Evolutionary conservation across 495 filamentous ascomycete genomes (phyloP).

Genomic region (Melanomma pulvis-pyrius): DNA sequence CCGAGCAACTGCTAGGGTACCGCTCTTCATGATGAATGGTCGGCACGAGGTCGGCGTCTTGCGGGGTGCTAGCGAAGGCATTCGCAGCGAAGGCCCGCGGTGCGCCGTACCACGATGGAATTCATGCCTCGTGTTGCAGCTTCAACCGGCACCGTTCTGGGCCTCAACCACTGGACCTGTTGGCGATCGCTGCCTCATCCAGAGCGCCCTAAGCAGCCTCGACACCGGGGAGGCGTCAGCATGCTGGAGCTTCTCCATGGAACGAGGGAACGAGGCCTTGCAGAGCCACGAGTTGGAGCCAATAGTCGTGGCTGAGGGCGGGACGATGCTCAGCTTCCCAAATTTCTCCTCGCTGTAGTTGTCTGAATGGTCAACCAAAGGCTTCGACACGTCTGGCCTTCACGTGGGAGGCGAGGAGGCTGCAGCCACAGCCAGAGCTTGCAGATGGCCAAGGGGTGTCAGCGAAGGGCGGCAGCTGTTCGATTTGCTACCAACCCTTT

Average conservation of each 20-base stretch:
- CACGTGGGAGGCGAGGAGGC: constrained; percentile 11
- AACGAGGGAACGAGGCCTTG: neutral
- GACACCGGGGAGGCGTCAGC: neutral
- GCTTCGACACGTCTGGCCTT: neutral
- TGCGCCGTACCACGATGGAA: neutral
- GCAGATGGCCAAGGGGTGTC: neutral
- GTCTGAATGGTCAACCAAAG: too few relatives aligned
- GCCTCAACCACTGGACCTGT: neutral
- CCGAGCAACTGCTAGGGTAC: too few relatives aligned
- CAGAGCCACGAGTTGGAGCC: neutral
- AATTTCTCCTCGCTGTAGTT: too few relatives aligned
- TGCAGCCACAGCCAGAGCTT: constrained; percentile 3
- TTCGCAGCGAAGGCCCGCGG: neutral
- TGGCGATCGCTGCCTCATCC: neutral
- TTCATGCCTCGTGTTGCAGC: neutral
- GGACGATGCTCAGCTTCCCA: neutral
- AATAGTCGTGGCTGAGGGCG: too few relatives aligned
- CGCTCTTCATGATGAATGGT: constrained; percentile 9
- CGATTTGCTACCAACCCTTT: neutral
- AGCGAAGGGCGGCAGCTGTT: too few relatives aligned
- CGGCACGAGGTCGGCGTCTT: neutral
- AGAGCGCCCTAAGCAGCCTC: neutral
- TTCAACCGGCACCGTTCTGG: neutral
- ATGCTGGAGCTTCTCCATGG: constrained; percentile 5
- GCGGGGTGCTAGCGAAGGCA: neutral